Conservation (phyloP, 1,284 basidiomycete genomes). For the Cerioporus squamosus region DNA sequence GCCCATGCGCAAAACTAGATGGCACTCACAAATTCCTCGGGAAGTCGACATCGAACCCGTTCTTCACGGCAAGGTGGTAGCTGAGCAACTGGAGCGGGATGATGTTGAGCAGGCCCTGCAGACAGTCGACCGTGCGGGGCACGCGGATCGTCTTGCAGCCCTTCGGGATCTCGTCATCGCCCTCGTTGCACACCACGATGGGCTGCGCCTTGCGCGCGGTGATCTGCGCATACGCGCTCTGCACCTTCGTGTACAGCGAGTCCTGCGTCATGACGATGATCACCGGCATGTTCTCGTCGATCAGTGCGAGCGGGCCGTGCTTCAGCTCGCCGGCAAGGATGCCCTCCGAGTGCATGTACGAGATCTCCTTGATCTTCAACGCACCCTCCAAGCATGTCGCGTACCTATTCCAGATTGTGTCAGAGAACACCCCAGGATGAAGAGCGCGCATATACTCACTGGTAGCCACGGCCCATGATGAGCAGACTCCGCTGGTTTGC, state of each 20-base stretch:
- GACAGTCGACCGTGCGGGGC: slow-evolving; percentile 92
- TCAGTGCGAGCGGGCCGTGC: slow-evolving; percentile 96
- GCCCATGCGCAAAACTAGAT: slow-evolving; percentile 15
- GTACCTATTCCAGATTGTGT: slow-evolving; percentile 47
- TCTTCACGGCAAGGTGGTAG: slow-evolving; percentile 95
- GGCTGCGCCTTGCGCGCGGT: slow-evolving; percentile 96
- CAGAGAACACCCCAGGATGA: no score
- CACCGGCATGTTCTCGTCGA: slow-evolving; percentile 98
- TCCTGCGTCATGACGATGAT: slow-evolving; percentile 99
- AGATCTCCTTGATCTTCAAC: slow-evolving; percentile 99
- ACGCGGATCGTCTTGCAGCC: slow-evolving; percentile 88
- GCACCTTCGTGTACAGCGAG: slow-evolving; percentile 98
- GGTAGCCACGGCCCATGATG: slow-evolving; percentile 98
- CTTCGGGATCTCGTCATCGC: slow-evolving; percentile 80
- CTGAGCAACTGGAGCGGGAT: slow-evolving; percentile 95
- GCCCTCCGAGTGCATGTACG: slow-evolving; percentile 91
- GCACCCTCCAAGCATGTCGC: slow-evolving; percentile 99
- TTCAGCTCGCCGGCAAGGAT: slow-evolving; percentile 99
- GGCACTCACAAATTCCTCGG: slow-evolving; percentile 87
- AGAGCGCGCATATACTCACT: slow-evolving; percentile 55
- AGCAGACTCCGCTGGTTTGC: slow-evolving; percentile 88
- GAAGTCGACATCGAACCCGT: slow-evolving; percentile 98
- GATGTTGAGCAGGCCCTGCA: slow-evolving; percentile 97
- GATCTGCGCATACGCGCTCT: slow-evolving; percentile 95
- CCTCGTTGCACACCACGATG: slow-evolving; percentile 96